Evolutionary conservation across 129 eudicot species (phyloP), one percentile per base, ranked within the genome.

Genomic region (Saussurea involucrata): DNA sequence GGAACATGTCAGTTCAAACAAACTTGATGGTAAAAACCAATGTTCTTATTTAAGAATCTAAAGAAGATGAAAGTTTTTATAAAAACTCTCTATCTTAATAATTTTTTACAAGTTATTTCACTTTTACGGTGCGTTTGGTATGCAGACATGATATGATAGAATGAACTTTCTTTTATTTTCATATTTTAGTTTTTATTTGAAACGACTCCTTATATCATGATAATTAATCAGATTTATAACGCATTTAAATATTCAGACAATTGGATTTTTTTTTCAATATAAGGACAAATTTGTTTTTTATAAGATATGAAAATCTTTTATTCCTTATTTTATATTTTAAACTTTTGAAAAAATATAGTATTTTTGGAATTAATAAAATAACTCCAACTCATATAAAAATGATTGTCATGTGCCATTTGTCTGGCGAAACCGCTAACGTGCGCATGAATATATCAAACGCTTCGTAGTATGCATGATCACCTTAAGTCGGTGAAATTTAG

Each of bases 361-460:
- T 15, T 68, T 53, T 31, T 53, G 71, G 40, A 31, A 66, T 67
- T 10, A 67, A 77, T 27, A 78, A 63, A 49, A 15, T 34, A 31
- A 42, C 12, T 25, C 69, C 75, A 73, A 80, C 80, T 57, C 79
- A 80, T 37, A 53, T 22, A 79, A 71, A 61, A 37, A 72, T 78
- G 76, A 71, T 74, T 74, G 80, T 69, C 80, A 74, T 68, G 84
- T 74, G 84, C 4, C 34, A 40, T 58, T n/a, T 74, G 84, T 68
- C 80, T 60, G 57, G 57, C 33, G 37, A 55, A 68, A 68, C 53
- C 72, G 24, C 34, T 68, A 68, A 34, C 44, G 37, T 68, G 27
- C 27, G 27, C 28, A 60, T 53, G 9, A 53, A 53, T 53, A 8
- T 4, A 40, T 40, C 49, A 40, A 10, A 40, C 12, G 15, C 49